phyloP scores from a whole-genome alignment of 768 basidiomycete species.

The Termitomyces heimii region DNA sequence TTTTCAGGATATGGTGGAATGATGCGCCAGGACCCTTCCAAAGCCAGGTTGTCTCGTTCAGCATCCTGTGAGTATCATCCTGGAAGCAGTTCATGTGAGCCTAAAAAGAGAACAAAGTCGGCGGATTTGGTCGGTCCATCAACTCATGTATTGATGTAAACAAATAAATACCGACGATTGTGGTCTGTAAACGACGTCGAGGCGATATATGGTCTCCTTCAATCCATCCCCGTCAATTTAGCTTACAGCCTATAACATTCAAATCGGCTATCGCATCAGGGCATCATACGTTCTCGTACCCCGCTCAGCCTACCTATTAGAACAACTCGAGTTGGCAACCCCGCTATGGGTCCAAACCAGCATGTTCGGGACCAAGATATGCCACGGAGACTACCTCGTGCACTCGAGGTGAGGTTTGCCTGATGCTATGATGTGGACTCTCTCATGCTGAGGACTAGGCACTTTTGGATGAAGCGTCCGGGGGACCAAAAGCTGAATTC shows the following conservation, averaged over 20 bases:
- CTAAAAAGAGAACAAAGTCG: too few species aligned
- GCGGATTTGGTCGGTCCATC: too few species aligned
- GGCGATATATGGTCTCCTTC: too few species aligned
- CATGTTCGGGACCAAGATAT: neutral
- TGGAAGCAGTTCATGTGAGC: too few species aligned
- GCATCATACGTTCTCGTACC: neutral
- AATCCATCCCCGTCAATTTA: neutral
- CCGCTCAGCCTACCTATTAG: neutral
- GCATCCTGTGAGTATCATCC: too few species aligned
- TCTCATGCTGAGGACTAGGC: neutral
- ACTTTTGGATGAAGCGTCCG: neutral
- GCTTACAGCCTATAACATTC: neutral
- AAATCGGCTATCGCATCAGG: neutral
- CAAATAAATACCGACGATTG: too few species aligned
- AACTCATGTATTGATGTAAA: too few species aligned
- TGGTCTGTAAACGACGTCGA: too few species aligned
- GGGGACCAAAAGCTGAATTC: neutral
- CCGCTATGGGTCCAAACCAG: neutral
- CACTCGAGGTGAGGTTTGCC: neutral
- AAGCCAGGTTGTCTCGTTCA: too few species aligned
- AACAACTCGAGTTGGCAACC: neutral
- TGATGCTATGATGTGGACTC: neutral
- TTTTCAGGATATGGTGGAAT: too few species aligned
- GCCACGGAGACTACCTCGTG: neutral
- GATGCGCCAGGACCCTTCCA: too few species aligned